Evolutionary conservation across 257 asterid genomes (phyloP).

Genomic region (Nicotiana benthamiana): DNA sequence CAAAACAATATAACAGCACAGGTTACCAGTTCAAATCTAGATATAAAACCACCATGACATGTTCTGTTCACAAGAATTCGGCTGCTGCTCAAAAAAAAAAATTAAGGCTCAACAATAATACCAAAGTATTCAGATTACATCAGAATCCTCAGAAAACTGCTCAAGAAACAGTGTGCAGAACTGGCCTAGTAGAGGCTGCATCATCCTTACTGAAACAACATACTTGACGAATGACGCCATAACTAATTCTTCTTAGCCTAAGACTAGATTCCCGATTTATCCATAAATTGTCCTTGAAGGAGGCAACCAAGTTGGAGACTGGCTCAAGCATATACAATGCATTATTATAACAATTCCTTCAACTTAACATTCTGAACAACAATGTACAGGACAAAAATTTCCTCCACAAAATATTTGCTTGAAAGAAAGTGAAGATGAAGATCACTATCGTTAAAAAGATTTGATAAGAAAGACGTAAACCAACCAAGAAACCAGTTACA

Average conservation of each 20-base stretch:
- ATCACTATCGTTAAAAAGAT: background rate
- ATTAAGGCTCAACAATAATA: background rate
- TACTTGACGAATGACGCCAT: background rate
- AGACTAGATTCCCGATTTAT: background rate
- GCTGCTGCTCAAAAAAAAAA: background rate
- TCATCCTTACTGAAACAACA: background rate
- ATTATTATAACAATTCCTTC: slow-evolving; percentile 1
- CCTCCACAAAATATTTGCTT: background rate
- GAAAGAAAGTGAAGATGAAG: background rate
- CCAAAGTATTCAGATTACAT: background rate
- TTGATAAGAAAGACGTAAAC: background rate
- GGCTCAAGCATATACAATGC: background rate
- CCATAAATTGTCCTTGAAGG: background rate
- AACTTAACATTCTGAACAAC: background rate
- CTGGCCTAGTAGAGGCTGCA: background rate
- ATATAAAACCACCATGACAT: background rate
- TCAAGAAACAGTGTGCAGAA: background rate
- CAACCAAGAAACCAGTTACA: slow-evolving; percentile 18
- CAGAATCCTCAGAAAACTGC: background rate
- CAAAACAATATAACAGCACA: background rate
- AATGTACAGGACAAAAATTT: background rate
- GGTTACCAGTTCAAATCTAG: background rate
- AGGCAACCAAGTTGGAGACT: background rate
- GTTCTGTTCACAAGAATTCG: background rate
- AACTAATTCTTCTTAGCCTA: background rate